These are phyloP conservation scores for Dioscorea cayenensis DNA, from an alignment of 116 monocot genomes.

Conservation along the genomic window DNA sequence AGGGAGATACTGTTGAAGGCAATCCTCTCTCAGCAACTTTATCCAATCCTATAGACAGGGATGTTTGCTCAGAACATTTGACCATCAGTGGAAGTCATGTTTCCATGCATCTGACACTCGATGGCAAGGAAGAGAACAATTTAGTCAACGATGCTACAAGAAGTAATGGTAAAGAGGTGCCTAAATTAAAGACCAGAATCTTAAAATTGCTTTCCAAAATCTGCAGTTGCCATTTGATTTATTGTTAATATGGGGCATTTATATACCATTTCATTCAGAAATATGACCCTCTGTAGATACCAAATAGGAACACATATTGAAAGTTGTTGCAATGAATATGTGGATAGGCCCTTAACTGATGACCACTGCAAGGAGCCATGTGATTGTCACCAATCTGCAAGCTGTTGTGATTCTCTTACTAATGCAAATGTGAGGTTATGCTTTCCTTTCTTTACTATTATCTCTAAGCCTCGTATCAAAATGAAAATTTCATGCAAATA, in stretches of 20 bases:
- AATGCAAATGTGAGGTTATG: slow-evolving; percentile 21
- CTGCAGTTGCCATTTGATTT: neutral
- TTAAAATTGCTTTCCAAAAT: slow-evolving; percentile 1
- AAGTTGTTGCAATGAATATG: slow-evolving; percentile 4
- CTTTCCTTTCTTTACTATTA: neutral
- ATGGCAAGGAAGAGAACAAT: slow-evolving; percentile 1
- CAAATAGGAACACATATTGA: slow-evolving; percentile 25
- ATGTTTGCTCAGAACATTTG: slow-evolving; percentile 3
- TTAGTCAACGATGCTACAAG: neutral
- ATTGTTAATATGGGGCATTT: slow-evolving; percentile 3
- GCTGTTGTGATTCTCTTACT: slow-evolving; percentile 1
- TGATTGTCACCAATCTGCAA: neutral
- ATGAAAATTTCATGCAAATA: neutral
- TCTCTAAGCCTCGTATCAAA: neutral
- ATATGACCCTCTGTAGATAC: slow-evolving; percentile 34
- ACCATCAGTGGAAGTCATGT: slow-evolving; percentile 5
- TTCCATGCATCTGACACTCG: slow-evolving; percentile 5
- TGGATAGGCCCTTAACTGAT: neutral
- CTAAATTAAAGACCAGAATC: neutral
- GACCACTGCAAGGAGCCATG: neutral
- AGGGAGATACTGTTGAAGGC: slow-evolving; percentile 12
- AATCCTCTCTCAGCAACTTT: slow-evolving; percentile 12
- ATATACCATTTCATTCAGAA: slow-evolving; percentile 21
- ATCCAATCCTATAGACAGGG: slow-evolving; percentile 13
- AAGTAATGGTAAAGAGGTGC: slow-evolving; percentile 33